A percentile compares a stretch with the other conserved stretches of the same genome.
phyloP scores from a whole-genome alignment of 805 yeast species.

The Lipomyces spencermartinsiae region DNA sequence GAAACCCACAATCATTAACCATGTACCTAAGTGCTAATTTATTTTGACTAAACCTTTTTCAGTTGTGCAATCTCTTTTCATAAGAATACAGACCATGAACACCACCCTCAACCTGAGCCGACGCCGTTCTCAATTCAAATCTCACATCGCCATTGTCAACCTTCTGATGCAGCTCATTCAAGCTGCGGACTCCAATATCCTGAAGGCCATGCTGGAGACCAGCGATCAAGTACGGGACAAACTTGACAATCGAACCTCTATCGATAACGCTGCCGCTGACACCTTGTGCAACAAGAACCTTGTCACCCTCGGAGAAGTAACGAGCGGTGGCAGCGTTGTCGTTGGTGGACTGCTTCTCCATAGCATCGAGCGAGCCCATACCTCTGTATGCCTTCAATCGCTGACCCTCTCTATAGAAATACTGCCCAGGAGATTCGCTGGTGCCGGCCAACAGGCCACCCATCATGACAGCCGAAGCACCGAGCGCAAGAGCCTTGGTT shows the following conservation, averaged over 20 bases:
- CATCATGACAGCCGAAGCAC: constrained; percentile 99
- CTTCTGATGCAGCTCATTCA: constrained; percentile 64
- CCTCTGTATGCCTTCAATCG: constrained; percentile 98
- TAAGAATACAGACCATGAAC: constrained; percentile 94
- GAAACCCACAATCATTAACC: constrained; percentile 6
- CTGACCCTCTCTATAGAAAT: constrained; percentile 97
- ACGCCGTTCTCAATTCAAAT: constrained; percentile 97
- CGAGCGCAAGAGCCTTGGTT: constrained; percentile 93
- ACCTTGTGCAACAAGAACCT: constrained; percentile 98
- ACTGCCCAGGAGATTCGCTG: constrained; percentile 96
- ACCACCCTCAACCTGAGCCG: constrained; percentile 99
- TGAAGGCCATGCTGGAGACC: constrained; percentile 99
- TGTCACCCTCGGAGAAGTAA: constrained; percentile 94
- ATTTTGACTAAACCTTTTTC: background rate
- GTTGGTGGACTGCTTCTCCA: constrained; percentile 80
- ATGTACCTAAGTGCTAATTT: background rate
- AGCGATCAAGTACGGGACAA: constrained; percentile 89
- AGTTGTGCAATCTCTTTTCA: constrained; percentile 86
- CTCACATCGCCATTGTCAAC: constrained; percentile 76
- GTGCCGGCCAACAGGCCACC: constrained; percentile 99
- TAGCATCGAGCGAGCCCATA: constrained; percentile 99
- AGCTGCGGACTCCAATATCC: constrained; percentile 87
- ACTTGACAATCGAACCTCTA: constrained; percentile 93
- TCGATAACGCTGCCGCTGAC: constrained; percentile 96
- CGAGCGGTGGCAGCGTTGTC: constrained; percentile 98